A percentile compares a stretch with the other conserved stretches of the same genome.
Evolutionary conservation across 768 basidiomycete genomes (phyloP).

Genomic region (Agaricus bisporus): DNA sequence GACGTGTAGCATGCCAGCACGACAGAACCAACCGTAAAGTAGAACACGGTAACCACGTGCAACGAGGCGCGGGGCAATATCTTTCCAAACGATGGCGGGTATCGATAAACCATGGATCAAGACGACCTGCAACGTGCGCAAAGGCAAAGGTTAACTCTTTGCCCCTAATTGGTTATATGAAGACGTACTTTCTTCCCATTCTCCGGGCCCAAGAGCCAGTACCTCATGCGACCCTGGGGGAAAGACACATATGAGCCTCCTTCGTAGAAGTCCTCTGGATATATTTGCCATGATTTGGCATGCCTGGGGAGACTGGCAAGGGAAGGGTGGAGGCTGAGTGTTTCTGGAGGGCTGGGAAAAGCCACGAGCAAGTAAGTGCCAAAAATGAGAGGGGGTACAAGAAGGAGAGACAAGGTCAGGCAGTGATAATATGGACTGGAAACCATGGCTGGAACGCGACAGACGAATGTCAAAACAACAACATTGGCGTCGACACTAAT

Average conservation of each 20-base stretch:
- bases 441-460: conserved; percentile 18
- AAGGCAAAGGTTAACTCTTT: background rate
- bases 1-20: background rate
- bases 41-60: conserved; percentile 65
- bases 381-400: conserved; percentile 56
- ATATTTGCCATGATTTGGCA: conserved; percentile 60
- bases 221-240: conserved; percentile 65
- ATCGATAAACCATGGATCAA: conserved; percentile 76
- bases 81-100: conserved; percentile 72
- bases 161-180: background rate
- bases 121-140: conserved; percentile 43
- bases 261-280: conserved; percentile 63
- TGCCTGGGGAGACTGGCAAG: conserved; percentile 52
- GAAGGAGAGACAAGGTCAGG: conserved; percentile 48
- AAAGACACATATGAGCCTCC: conserved; percentile 60
- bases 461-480: background rate
- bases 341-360: conserved; percentile 56
- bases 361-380: conserved; percentile 55
- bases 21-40: conserved; percentile 51
- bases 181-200: conserved; percentile 54
- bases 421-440: conserved; percentile 33
- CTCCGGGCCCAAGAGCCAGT: conserved; percentile 73
- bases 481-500: no score
- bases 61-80: conserved; percentile 61
- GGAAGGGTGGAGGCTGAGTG: conserved; percentile 46